Conservation (phyloP, 2,329 filamentous ascomycete species). For the Teratosphaeria destructans region DNA sequence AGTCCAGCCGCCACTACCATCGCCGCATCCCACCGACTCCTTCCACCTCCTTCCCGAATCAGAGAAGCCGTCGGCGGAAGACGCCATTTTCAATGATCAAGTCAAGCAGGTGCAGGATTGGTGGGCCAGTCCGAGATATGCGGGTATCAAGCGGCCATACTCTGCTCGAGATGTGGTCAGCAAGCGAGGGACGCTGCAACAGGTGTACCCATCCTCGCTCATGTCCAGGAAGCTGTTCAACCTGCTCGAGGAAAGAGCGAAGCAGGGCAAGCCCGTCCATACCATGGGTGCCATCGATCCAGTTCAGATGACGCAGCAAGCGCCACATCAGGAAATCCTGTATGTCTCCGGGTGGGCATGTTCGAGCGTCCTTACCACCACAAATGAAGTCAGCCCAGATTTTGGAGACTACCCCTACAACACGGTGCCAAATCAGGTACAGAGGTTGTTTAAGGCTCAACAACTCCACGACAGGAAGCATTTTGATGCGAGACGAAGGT, state of each 20-base stretch:
- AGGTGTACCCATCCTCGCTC: constrained; percentile 81
- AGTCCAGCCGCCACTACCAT: constrained; percentile 52
- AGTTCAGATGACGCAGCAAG: constrained; percentile 99
- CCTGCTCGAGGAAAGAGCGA: constrained; percentile 65
- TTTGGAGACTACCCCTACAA: constrained; percentile 99
- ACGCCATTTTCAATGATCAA: constrained; percentile 74
- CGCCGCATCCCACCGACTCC: constrained; percentile 56
- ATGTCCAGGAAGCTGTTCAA: constrained; percentile 95
- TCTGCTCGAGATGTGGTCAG: constrained; percentile 82
- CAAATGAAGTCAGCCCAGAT: constrained; percentile 94
- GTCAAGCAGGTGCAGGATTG: constrained; percentile 76
- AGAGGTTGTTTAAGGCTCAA: constrained; percentile 91
- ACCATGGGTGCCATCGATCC: constrained; percentile 98
- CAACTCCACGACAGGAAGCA: constrained; percentile 94
- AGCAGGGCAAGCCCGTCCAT: constrained; percentile 78
- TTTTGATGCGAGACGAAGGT: constrained; percentile 72
- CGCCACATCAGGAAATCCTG: constrained; percentile 85
- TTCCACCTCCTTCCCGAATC: constrained; percentile 76
- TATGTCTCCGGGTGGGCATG: constrained; percentile 98
- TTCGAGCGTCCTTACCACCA: constrained; percentile 81
- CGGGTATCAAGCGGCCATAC: constrained; percentile 86
- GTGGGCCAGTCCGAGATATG: constrained; percentile 79
- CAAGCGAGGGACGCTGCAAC: constrained; percentile 79
- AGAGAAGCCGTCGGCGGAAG: constrained; percentile 65
- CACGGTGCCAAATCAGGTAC: constrained; percentile 95